A percentile compares a stretch with the other conserved stretches of the same genome.
Conservation (phyloP, 805 yeast genomes). For the Saturnispora sekii region DNA sequence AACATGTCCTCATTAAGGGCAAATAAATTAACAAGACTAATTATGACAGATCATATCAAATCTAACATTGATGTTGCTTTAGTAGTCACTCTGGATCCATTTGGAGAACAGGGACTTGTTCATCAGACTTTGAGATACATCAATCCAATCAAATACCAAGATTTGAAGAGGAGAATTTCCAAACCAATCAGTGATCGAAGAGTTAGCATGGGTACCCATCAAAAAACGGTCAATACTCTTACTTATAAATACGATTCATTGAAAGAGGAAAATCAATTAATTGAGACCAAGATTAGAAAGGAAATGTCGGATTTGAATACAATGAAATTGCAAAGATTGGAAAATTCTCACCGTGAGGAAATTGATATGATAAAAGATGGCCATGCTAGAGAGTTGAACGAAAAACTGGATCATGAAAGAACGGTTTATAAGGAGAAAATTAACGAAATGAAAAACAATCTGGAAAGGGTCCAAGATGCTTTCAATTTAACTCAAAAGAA, state of each 20-base stretch:
- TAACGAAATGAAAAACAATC: constrained; percentile 3
- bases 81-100: constrained; percentile 31
- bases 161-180: constrained; percentile 16
- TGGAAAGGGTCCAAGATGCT: constrained; percentile 3
- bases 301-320: constrained; percentile 20
- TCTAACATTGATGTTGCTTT: constrained; percentile 25
- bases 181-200: not conserved
- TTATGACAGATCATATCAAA: constrained; percentile 36
- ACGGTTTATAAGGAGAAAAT: not conserved
- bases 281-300: constrained; percentile 24
- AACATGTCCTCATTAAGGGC: constrained; percentile 37
- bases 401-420: constrained; percentile 15
- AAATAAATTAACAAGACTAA: constrained; percentile 38
- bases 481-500: not conserved
- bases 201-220: not conserved
- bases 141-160: constrained; percentile 23
- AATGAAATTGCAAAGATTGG: constrained; percentile 30
- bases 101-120: constrained; percentile 28
- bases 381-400: constrained; percentile 27
- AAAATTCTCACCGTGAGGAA: constrained; percentile 25
- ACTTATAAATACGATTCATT: constrained; percentile 3
- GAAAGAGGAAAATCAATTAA: constrained; percentile 6
- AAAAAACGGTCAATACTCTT: constrained; percentile 8
- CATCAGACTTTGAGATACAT: constrained; percentile 25
- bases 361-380: constrained; percentile 27